Evolutionary conservation across 495 filamentous ascomycete species (phyloP), one percentile per base, ranked within the genome.

Genomic region (Delitschia confertaspora): DNA sequence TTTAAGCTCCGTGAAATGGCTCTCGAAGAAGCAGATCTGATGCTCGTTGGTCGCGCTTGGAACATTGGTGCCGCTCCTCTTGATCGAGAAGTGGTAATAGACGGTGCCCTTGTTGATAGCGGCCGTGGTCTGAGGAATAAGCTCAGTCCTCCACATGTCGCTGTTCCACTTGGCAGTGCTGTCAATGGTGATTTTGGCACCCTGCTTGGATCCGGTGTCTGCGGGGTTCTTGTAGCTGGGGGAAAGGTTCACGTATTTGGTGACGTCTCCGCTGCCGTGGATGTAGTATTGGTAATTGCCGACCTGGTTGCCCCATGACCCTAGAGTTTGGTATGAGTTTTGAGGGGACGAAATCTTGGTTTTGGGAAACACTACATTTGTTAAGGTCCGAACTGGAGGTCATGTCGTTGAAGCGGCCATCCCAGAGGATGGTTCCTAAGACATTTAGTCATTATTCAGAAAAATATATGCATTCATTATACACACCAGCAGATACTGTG

Each of bases 1-100:
- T 66, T 85, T 83, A 58, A 86, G 61, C 66, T 84, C 81, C 42
- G 80, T 84, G 62, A 83, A 85, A 65, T 84, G 79, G 59, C 69
- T 75, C 67, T 84, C 72, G 55, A 85, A 85, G 67, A 85, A 85
- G 53, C 70, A 74, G 45, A 85, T 78, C 62, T 85, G 81, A 58
- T 85, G 81, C 66, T 85, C 81, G 39, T 78, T 70, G 3, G 65
- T 68, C 1, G 69, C 65, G 21, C 66, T 71, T 0, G 81, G 81
- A 0, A 76, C 60, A 60, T 83, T 83, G 23, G 65, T 68, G 35
- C 67, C 63, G 8, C 59, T 67, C 38, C 72, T 70, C 69, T 73
- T 74, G 40, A 85, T 66, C 9, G 69, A 75, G 61, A 85, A 85
- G 59, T 85, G 81, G 60, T 85, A 85, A 60, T 66, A 82, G 19